These are phyloP conservation scores for Spinellus fusiger DNA, from an alignment of 192 early-diverging fungal species.

Conservation along the genomic window DNA sequence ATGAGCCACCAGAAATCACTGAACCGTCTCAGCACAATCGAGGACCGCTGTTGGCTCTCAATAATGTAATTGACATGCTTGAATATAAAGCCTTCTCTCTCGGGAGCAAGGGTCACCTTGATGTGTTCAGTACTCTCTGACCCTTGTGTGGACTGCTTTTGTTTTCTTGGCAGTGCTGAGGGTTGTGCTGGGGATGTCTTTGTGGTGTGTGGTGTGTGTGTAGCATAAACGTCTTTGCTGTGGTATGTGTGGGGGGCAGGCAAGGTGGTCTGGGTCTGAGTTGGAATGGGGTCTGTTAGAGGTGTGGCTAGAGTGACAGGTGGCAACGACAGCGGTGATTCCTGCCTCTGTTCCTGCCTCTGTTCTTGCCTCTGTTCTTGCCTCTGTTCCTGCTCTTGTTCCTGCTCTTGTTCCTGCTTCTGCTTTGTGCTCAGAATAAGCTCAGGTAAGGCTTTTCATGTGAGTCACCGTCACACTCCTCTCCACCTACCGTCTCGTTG, in stretches of 20 bases:
- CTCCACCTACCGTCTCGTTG: no score
- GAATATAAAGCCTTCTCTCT: conserved; percentile 52
- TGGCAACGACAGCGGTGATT: no score
- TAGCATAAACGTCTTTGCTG: not conserved
- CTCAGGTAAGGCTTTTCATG: no score
- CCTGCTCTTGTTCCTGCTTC: no score
- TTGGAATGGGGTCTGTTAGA: no score
- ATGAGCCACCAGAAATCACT: conserved; percentile 91
- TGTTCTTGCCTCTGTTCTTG: no score
- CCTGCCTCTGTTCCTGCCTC: no score
- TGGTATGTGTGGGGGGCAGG: not conserved
- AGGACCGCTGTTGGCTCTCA: conserved; percentile 56
- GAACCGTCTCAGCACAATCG: conserved; percentile 72
- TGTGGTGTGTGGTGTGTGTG: not conserved
- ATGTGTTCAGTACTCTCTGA: conserved; percentile 51
- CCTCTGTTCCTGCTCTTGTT: no score
- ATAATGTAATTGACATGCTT: conserved; percentile 90
- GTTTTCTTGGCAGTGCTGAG: not conserved
- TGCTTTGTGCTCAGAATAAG: no score
- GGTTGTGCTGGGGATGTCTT: not conserved
- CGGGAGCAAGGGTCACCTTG: conserved; percentile 47
- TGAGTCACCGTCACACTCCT: no score
- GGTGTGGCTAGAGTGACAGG: no score
- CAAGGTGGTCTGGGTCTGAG: not conserved
- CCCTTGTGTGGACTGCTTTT: conserved; percentile 43